Evolutionary conservation across 352 stramenopile species (phyloP).

Genomic region (Phytopythium helicoides): DNA sequence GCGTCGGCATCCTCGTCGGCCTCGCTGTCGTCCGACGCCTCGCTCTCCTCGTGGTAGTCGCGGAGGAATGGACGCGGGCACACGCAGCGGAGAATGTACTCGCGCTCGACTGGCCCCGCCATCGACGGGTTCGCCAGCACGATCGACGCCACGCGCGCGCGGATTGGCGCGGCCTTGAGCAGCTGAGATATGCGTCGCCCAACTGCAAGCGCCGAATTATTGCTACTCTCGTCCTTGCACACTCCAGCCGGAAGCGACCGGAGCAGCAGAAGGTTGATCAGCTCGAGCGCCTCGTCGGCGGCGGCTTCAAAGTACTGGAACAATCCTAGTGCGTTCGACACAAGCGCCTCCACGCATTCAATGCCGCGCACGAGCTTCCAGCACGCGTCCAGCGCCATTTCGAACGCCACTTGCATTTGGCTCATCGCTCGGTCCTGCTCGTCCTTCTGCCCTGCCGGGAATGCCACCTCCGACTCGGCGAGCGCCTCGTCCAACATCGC

Average conservation of each 20-base stretch:
- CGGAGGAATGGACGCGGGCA: constrained; percentile 65
- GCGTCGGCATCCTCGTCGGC: constrained; percentile 16
- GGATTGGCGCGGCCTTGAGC: constrained; percentile 29
- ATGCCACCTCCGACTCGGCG: constrained; percentile 59
- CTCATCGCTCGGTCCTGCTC: constrained; percentile 33
- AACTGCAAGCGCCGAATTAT: background rate
- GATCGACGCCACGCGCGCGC: constrained; percentile 32
- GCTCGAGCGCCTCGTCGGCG: constrained; percentile 14
- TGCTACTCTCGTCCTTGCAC: background rate
- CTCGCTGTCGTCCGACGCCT: constrained; percentile 14
- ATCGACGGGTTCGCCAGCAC: constrained; percentile 46
- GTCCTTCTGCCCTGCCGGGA: constrained; percentile 41
- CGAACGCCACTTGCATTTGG: constrained; percentile 71
- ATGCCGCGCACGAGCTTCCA: constrained; percentile 57
- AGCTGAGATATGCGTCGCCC: constrained; percentile 31
- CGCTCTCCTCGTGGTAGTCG: constrained; percentile 31
- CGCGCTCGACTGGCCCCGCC: constrained; percentile 46
- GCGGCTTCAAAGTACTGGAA: constrained; percentile 40
- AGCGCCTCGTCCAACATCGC: constrained; percentile 59
- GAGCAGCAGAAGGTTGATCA: constrained; percentile 38
- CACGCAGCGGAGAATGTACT: constrained; percentile 78
- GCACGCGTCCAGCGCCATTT: constrained; percentile 76
- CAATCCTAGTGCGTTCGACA: constrained; percentile 49
- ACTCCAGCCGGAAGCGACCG: constrained; percentile 14
- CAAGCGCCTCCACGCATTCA: constrained; percentile 47